Conservation (phyloP, 164 flowering plant genomes). For the Hamamelis virginiana region DNA sequence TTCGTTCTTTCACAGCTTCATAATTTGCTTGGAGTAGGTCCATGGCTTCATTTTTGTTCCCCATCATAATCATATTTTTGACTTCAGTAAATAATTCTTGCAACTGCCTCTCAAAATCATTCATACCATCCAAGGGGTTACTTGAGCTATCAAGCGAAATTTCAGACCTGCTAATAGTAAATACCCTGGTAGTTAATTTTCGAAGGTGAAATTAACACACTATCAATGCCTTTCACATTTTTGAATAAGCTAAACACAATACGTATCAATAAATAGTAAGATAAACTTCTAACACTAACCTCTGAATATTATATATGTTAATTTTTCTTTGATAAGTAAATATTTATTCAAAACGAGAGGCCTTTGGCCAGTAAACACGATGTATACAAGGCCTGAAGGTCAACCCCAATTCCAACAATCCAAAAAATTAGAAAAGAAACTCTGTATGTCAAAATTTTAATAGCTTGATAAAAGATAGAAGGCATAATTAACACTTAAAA, state of each 20-base stretch:
- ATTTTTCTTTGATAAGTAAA: no score
- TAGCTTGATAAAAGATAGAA: neutral
- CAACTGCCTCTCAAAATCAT: conserved; percentile 59
- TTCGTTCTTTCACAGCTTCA: conserved; percentile 67
- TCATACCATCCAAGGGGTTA: conserved; percentile 26
- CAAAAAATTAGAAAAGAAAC: no score
- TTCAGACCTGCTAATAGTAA: conserved; percentile 42
- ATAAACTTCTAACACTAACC: neutral
- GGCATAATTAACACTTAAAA: neutral
- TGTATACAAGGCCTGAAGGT: no score
- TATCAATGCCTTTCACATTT: neutral
- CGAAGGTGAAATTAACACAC: conserved; percentile 1
- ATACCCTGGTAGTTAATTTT: conserved; percentile 15
- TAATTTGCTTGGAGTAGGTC: conserved; percentile 81
- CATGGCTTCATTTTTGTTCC: conserved; percentile 57
- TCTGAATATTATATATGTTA: neutral
- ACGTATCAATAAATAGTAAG: no score
- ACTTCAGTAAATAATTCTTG: conserved; percentile 71
- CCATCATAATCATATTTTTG: conserved; percentile 57
- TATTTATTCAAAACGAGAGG: no score
- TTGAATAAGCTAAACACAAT: neutral
- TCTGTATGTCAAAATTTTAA: neutral
- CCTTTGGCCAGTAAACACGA: no score
- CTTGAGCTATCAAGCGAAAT: conserved; percentile 31
- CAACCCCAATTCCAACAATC: no score